Evolutionary conservation across 352 stramenopile genomes (phyloP), one percentile per base, ranked within the genome.

Genomic region (Phytophthora foliorum): DNA sequence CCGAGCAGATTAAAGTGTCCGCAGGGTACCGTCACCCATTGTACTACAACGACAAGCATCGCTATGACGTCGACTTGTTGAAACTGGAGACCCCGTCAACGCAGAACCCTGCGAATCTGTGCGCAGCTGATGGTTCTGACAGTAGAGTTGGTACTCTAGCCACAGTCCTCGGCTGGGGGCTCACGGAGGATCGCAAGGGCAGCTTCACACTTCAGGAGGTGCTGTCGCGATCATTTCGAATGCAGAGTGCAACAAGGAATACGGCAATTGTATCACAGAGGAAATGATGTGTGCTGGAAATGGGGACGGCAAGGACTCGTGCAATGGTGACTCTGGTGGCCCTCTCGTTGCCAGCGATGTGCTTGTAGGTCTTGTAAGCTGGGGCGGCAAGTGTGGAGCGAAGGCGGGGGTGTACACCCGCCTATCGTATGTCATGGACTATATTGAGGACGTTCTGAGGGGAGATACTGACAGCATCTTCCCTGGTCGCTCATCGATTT

Each of bases 241-340:
- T 49, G 49, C 39, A 5, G 58, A 77, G 36, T 90, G 81, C 67
- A 74, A 79, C 64, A 77, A 75, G 49, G 59, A 49, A 14, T 69
- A 63, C 27, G 36, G 24, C 56, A 77, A 76, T 71, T 71, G 77
- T 31, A 86, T 90, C 55, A 86, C 81, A n/a, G 69, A 78, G 4
- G 63, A 63, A 54, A 90, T 90, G 81, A 46, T 89, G 10, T 91
- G 83, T 38, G 83, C 83, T 7, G 83, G 83, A 16, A 64, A 77
- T 21, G 72, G 75, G n/a, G 55, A 68, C 27, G 74, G 72, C 36
- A 79, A 86, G 61, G 78, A 82, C 60, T 80, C 77, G 17, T 91
- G 83, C 77, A 82, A 90, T 57, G 83, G 81, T 24, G 81, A 90
- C 67, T 90, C 81, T 34, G 83, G 83, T 9, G 83, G 83, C 1